Conservation (phyloP, 768 basidiomycete species). For the Naganishia kalamii region DNA sequence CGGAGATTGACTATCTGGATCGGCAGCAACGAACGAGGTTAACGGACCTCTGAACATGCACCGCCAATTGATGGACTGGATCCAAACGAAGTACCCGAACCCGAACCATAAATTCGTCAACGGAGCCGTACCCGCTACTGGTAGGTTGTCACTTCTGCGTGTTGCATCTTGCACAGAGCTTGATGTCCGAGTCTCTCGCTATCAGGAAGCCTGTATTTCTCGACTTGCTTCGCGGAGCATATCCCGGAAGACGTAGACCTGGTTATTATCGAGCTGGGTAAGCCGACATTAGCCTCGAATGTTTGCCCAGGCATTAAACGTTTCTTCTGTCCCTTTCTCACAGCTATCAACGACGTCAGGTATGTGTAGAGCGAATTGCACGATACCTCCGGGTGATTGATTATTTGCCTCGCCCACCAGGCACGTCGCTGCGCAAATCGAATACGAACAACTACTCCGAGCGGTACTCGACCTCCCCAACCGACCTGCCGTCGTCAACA, state of each 20-base stretch:
- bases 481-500: slow-evolving; percentile 37
- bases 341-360: slow-evolving; percentile 14
- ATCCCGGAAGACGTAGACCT: slow-evolving; percentile 41
- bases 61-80: slow-evolving; percentile 9
- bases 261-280: slow-evolving; percentile 39
- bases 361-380: background rate
- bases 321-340: background rate
- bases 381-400: background rate
- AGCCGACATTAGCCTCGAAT: background rate
- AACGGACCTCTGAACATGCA: slow-evolving; percentile 8
- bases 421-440: slow-evolving; percentile 1
- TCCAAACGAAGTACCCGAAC: background rate
- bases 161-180: background rate
- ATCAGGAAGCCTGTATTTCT: slow-evolving; percentile 32
- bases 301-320: background rate
- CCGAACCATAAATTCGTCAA: slow-evolving; percentile 33
- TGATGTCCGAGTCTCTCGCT: background rate
- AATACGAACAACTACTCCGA: slow-evolving; percentile 36
- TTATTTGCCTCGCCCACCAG: background rate
- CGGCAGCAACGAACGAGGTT: background rate
- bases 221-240: slow-evolving; percentile 41
- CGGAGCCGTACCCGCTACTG: slow-evolving; percentile 36
- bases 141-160: slow-evolving; percentile 8
- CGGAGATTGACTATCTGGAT: background rate
- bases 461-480: slow-evolving; percentile 34